These are phyloP conservation scores for Penicillium lagena DNA, from an alignment of 495 filamentous ascomycete genomes.

Conservation along the genomic window DNA sequence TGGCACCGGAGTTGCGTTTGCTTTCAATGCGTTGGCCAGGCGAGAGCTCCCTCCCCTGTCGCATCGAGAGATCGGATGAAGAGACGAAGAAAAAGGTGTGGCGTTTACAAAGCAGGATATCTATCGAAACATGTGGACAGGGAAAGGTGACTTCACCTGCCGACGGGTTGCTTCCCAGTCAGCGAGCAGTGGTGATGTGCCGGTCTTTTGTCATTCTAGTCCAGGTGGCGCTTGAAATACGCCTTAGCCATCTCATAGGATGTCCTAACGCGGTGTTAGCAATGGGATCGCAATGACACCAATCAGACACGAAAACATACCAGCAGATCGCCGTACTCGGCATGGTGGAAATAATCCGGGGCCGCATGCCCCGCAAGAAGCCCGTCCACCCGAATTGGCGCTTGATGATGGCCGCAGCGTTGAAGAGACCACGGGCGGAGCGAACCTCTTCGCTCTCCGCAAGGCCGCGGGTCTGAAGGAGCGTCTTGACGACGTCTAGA, in stretches of 20 bases:
- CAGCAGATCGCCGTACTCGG: constrained; percentile 98
- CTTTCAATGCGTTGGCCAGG: too few relatives aligned
- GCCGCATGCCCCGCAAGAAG: constrained; percentile 88
- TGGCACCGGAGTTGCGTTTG: too few relatives aligned
- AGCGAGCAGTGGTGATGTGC: too few relatives aligned
- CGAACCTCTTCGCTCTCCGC: constrained; percentile 76
- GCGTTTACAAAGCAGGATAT: constrained; percentile 3
- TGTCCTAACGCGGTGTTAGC: constrained; percentile 38
- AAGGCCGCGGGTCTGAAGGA: constrained; percentile 86
- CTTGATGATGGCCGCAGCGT: constrained; percentile 78
- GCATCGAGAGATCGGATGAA: constrained; percentile 9
- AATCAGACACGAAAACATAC: constrained; percentile 49
- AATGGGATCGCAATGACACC: neutral
- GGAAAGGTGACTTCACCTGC: too few relatives aligned
- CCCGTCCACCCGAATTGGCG: constrained; percentile 75
- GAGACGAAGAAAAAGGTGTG: constrained; percentile 3
- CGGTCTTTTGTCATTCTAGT: constrained; percentile 4
- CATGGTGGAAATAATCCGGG: constrained; percentile 92
- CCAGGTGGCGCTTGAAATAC: constrained; percentile 51
- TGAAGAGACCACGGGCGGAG: constrained; percentile 73
- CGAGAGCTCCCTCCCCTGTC: constrained; percentile 1
- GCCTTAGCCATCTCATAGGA: constrained; percentile 77
- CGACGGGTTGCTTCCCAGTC: too few relatives aligned
- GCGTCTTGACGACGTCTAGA: constrained; percentile 95
- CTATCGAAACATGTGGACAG: too few relatives aligned